Base-by-base conservation (phyloP, 176 grass and related monocot genomes). In the Neostapfia colusana region DNA sequence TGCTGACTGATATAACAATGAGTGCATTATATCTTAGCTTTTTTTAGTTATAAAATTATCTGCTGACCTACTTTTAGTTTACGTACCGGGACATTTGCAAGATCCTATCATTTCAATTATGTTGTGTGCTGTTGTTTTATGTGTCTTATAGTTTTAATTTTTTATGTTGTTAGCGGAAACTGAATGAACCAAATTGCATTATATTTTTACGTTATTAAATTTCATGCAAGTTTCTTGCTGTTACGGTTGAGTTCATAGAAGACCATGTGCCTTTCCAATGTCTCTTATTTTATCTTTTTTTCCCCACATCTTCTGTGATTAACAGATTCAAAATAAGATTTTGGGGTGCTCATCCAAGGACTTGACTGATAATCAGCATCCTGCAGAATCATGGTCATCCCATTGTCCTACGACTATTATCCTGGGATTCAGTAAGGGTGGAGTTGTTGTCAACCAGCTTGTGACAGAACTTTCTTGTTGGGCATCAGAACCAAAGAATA, bases 401-500 rank as follows among this genome's bases (percentile, higher is more conserved):
- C 23, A 25, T 10, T 64, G 17, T 83, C 63, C 87, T 56, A 86
- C 65, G 60, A 93, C 91, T 34, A 46, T 92, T 63, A 84, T 92
- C 44, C 81, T 98, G 63, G 89, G 89, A 18, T 98, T 98, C 77
- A 98, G 95, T 69, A 98, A 98, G 77, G 95, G 95, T 54, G 95
- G 89, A 46, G 82, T 74, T 77, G 95, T 95, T 45, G 80, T 88
- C 59, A 98, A 98, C 69, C 91, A 95, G 55, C 82, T 95, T 23
- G 69, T 94, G 42, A 70, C 95, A 26, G 91, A 98, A 90, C 80
- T 92, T 86, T 79, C 91, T 57, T 65, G 18, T 65, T 87, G 85
- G 41, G 18, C 51, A 73, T 70, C 46, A 7, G 20, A 25, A 85
- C 20, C 59, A 60, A 7, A 71, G 53, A 49, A 86, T 70, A 45